These are phyloP conservation scores for Penicillium cinerascens DNA, from an alignment of 495 filamentous ascomycete genomes.

Conservation along the genomic window DNA sequence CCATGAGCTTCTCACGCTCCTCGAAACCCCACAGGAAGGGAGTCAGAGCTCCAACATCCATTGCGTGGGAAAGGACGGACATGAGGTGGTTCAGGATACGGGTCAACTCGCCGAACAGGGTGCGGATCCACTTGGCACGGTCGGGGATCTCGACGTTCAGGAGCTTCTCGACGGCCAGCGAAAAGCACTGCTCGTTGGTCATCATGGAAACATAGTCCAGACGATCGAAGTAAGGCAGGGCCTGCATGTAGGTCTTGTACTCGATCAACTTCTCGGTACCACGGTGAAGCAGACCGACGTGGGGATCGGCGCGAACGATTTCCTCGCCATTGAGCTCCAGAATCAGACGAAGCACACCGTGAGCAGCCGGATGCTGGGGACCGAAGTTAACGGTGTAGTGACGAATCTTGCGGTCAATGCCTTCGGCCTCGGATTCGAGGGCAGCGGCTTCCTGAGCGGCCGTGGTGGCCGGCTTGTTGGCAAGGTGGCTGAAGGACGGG, in stretches of 20 bases:
- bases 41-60: slow-evolving; percentile 98
- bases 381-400: slow-evolving; percentile 99
- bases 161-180: slow-evolving; percentile 94
- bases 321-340: slow-evolving; percentile 97
- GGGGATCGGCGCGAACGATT: slow-evolving; percentile 93
- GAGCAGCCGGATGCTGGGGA: slow-evolving; percentile 97
- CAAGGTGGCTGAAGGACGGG: slow-evolving; percentile 49
- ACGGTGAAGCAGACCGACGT: slow-evolving; percentile 93
- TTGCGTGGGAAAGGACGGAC: slow-evolving; percentile 95
- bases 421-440: slow-evolving; percentile 49
- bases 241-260: slow-evolving; percentile 98
- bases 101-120: slow-evolving; percentile 95
- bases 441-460: slow-evolving; percentile 40
- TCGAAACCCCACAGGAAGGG: slow-evolving; percentile 99
- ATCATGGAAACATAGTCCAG: slow-evolving; percentile 99
- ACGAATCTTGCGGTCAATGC: slow-evolving; percentile 79
- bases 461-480: slow-evolving; percentile 42
- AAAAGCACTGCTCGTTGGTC: slow-evolving; percentile 98
- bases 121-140: slow-evolving; percentile 95
- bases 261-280: slow-evolving; percentile 99
- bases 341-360: slow-evolving; percentile 97
- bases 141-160: slow-evolving; percentile 96
- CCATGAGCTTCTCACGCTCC: slow-evolving; percentile 99
- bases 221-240: slow-evolving; percentile 97
- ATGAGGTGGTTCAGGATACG: slow-evolving; percentile 96